Percentiles rank a stretch among this genome's conserved stretches.
phyloP scores from a whole-genome alignment of 306 rosid genomes.

The Casuarina cunninghamiana region DNA sequence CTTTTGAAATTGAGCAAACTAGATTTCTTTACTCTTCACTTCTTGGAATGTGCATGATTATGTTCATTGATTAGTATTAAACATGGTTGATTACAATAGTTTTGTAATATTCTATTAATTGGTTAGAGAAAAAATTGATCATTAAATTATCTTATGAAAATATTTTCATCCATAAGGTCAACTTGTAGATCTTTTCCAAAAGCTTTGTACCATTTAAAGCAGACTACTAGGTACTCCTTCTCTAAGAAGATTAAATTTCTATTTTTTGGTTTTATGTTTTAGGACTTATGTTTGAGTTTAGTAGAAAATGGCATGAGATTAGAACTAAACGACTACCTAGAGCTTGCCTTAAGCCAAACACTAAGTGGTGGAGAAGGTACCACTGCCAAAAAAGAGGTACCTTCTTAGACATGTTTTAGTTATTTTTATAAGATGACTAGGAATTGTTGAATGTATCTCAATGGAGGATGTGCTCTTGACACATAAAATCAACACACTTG shows the following conservation, averaged over 20 bases:
- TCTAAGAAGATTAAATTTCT: background rate
- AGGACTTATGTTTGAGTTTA: slow-evolving; percentile 90
- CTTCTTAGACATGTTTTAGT: slow-evolving; percentile 16
- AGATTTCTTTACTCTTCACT: no score
- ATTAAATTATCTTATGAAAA: no score
- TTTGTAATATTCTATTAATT: no score
- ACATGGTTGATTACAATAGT: no score
- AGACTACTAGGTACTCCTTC: background rate
- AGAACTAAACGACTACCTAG: slow-evolving; percentile 92
- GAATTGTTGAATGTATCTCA: background rate
- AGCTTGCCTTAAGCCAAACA: slow-evolving; percentile 79
- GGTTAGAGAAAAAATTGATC: no score
- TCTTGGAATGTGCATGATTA: no score
- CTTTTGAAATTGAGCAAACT: no score
- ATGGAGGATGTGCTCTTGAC: background rate
- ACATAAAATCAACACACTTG: background rate
- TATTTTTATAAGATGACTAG: slow-evolving; percentile 5
- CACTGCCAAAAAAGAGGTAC: slow-evolving; percentile 82
- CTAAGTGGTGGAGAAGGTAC: slow-evolving; percentile 71
- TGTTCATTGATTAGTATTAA: no score
- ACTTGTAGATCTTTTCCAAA: no score
- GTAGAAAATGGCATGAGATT: slow-evolving; percentile 76
- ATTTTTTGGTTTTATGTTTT: slow-evolving; percentile 14
- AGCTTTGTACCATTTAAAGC: no score
- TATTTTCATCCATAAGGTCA: no score